Base-by-base conservation (phyloP, 73 alveolate genomes). In the Loxodes magnus region DNA sequence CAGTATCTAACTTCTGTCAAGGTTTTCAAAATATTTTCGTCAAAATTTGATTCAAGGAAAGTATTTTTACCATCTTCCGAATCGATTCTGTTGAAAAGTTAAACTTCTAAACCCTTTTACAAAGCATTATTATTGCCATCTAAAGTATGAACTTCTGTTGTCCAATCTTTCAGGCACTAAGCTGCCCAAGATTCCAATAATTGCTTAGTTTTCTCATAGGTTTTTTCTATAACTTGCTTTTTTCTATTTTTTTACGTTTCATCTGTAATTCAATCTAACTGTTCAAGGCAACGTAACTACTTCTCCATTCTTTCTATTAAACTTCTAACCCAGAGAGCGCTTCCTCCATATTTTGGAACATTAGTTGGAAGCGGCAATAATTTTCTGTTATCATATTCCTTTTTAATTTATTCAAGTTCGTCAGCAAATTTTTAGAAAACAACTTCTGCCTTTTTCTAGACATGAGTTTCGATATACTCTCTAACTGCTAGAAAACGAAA, bases 401-500 rank as follows among this genome's bases (percentile, higher is more conserved):
- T 71, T 50, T 69, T 69, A 16, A 66, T 53, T 28, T 53, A 37
- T 35, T 69, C 83, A 52, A 86, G 44, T 39, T 86, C 97, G 30
- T 65, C 84, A 33, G 59, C 57, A 44, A 86, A 86, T 9, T 73
- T 43, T 43, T 71, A 74, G 54, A 68, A 76, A 0, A 86, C 97
- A 35, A 68, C 84, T 38, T 93, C 90, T 26, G 96, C 97, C 63
- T 94, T 94, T 50, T 88, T 87, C 44, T 90, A 77, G 5, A 94
- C 95, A 55, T 81, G 90, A 59, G 86, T 88, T 70, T 82, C 90
- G n/a, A 94, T 87, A 48, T 87, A 67, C 43, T 85, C 92, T 77
- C 96, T 77, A 77, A 91, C 81, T 3, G 98, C 96, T 19, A 94
- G 79, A 17, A 92, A 83, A 71, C 88, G 92, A 71, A 94, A 94